Conservation (phyloP, 176 grass and related monocot species). For the Oryza punctata region DNA sequence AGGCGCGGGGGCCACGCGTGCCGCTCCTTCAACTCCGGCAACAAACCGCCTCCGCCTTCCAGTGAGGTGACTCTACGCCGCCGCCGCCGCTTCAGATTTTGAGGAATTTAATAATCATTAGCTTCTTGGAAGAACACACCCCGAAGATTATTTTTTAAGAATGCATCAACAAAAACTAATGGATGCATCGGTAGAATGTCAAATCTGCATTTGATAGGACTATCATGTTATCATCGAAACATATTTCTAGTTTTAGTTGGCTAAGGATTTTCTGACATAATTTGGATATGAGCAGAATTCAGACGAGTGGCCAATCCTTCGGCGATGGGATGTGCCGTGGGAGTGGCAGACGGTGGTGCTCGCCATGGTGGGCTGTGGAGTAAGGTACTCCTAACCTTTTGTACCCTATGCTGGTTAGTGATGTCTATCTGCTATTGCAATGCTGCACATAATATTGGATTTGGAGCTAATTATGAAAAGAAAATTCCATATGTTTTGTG, state of each 20-base stretch:
- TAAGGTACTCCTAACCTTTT: constrained; percentile 56
- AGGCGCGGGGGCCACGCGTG: constrained; percentile 36
- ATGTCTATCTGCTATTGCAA: neutral
- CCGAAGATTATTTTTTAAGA: neutral
- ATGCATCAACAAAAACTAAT: neutral
- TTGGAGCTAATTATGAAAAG: neutral
- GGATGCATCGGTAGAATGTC: neutral
- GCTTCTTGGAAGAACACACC: neutral
- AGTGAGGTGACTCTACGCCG: constrained; percentile 43
- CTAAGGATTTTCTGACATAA: neutral
- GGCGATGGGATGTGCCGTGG: constrained; percentile 90
- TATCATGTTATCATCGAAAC: neutral
- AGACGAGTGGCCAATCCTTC: constrained; percentile 63
- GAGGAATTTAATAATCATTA: neutral
- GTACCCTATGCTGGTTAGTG: neutral
- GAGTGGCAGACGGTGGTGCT: constrained; percentile 78
- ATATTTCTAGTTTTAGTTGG: constrained; percentile 5
- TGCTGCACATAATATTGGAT: neutral
- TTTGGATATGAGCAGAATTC: constrained; percentile 40
- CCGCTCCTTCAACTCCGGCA: constrained; percentile 39
- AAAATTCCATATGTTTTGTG: neutral
- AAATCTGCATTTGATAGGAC: neutral
- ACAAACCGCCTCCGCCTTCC: constrained; percentile 40
- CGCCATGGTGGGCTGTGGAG: constrained; percentile 69
- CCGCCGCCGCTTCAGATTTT: neutral